A percentile compares a stretch with the other conserved stretches of the same genome.
phyloP scores from a whole-genome alignment of 441 rosid species.

The Macaranga tanarius region DNA sequence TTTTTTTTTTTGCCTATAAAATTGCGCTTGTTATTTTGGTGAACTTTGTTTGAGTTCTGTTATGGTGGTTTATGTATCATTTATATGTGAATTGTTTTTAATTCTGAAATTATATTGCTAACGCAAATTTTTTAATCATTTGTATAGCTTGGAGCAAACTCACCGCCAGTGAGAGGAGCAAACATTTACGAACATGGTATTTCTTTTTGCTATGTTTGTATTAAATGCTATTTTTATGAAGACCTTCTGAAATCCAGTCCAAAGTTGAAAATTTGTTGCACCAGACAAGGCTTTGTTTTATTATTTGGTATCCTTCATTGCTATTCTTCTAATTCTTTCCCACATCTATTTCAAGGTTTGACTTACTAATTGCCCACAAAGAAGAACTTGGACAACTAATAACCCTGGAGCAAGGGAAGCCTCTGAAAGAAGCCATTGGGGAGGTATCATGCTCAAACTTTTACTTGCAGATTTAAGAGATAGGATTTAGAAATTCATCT shows the following conservation, averaged over 20 bases:
- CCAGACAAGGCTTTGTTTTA: too few species aligned
- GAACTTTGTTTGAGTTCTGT: slow-evolving; percentile 12
- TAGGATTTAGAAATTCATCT: slow-evolving; percentile 16
- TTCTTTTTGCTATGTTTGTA: slow-evolving; percentile 4
- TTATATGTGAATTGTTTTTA: slow-evolving; percentile 8
- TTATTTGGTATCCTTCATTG: neutral
- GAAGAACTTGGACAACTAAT: slow-evolving; percentile 95
- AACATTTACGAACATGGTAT: slow-evolving; percentile 75
- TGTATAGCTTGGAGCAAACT: slow-evolving; percentile 84
- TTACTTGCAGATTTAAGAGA: slow-evolving; percentile 22
- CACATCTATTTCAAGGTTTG: slow-evolving; percentile 57
- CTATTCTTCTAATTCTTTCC: slow-evolving; percentile 13
- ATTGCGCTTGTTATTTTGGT: neutral
- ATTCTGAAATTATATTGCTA: slow-evolving; percentile 4
- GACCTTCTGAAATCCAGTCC: slow-evolving; percentile 11
- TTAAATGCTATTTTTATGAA: neutral
- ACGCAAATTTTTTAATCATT: slow-evolving; percentile 12
- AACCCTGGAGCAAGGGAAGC: slow-evolving; percentile 97
- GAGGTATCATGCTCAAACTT: slow-evolving; percentile 60
- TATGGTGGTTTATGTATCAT: neutral
- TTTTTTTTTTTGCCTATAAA: neutral
- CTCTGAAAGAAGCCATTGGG: slow-evolving; percentile 84
- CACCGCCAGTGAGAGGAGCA: slow-evolving; percentile 88
- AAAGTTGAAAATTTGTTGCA: too few species aligned
- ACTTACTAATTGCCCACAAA: slow-evolving; percentile 72